Conservation (phyloP, 192 early-diverging fungal genomes). For the Entomortierella chlamydospora region DNA sequence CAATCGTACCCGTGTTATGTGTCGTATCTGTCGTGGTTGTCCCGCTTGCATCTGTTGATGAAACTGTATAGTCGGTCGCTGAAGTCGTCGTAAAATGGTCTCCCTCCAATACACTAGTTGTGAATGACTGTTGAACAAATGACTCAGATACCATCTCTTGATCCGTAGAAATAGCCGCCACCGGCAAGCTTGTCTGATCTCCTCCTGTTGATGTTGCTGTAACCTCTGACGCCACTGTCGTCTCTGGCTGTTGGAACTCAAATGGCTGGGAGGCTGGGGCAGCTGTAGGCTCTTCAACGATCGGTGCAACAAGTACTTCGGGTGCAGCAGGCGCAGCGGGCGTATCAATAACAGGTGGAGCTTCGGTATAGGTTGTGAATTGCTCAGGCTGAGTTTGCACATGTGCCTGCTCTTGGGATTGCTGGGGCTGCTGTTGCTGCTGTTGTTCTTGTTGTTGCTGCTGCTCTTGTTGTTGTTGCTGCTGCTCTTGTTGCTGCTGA, state of each 20-base stretch:
- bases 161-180: not conserved
- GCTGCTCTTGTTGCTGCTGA: no score
- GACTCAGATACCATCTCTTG: constrained; percentile 3
- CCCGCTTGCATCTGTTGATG: constrained; percentile 6
- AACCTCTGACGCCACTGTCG: not conserved
- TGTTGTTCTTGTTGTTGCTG: no score
- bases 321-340: not conserved
- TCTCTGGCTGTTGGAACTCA: no score
- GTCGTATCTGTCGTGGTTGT: constrained; percentile 12
- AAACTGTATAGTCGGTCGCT: not conserved
- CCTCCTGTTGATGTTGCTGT: not conserved
- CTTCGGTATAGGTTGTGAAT: not conserved
- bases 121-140: constrained; percentile 19
- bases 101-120: constrained; percentile 8
- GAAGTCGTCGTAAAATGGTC: constrained; percentile 18
- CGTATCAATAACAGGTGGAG: not conserved
- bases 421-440: no score
- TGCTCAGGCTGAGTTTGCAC: not conserved
- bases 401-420: not conserved
- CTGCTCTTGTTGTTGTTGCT: no score
- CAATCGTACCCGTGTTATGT: not conserved
- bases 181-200: not conserved
- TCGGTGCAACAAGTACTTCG: no score
- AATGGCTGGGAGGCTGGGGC: no score
- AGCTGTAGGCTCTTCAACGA: not conserved